These are phyloP conservation scores for Paraphoma sp. DNA, from an alignment of 2,329 filamentous ascomycete genomes.

Conservation along the genomic window DNA sequence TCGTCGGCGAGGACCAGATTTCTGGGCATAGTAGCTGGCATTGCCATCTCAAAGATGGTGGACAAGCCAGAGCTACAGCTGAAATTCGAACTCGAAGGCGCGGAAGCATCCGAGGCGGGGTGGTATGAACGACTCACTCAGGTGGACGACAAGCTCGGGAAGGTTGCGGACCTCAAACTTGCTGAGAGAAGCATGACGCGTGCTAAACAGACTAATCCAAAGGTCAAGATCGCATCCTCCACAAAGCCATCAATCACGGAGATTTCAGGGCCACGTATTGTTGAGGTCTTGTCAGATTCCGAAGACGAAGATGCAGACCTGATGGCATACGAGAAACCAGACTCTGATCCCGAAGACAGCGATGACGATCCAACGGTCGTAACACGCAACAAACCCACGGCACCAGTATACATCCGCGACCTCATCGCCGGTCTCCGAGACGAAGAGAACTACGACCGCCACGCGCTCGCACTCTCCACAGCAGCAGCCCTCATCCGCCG, in stretches of 20 bases:
- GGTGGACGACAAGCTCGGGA: slow-evolving; percentile 68
- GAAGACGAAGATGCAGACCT: slow-evolving; percentile 65
- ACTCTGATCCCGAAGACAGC: slow-evolving; percentile 87
- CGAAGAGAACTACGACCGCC: slow-evolving; percentile 82
- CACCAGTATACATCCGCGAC: slow-evolving; percentile 90
- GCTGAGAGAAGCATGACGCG: background rate
- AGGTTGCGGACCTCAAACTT: slow-evolving; percentile 22
- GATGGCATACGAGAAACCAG: slow-evolving; percentile 80
- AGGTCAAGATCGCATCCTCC: slow-evolving; percentile 12
- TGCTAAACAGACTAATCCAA: slow-evolving; percentile 1
- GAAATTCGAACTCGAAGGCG: slow-evolving; percentile 84
- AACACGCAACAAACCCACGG: slow-evolving; percentile 78
- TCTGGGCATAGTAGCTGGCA: slow-evolving; percentile 87
- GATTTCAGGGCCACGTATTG: slow-evolving; percentile 52
- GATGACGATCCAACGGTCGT: slow-evolving; percentile 92
- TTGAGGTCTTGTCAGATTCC: slow-evolving; percentile 60
- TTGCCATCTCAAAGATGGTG: slow-evolving; percentile 69
- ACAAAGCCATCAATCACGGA: slow-evolving; percentile 26
- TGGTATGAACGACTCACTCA: slow-evolving; percentile 75
- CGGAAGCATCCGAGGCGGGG: slow-evolving; percentile 71
- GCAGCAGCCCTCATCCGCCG: slow-evolving; percentile 83
- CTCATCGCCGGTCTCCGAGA: slow-evolving; percentile 80
- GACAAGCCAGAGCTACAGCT: slow-evolving; percentile 74
- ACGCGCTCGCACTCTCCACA: slow-evolving; percentile 78
- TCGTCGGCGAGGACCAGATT: slow-evolving; percentile 78